These are phyloP conservation scores for Metschnikowia gelsemii DNA, from an alignment of 805 yeast species.

Conservation along the genomic window DNA sequence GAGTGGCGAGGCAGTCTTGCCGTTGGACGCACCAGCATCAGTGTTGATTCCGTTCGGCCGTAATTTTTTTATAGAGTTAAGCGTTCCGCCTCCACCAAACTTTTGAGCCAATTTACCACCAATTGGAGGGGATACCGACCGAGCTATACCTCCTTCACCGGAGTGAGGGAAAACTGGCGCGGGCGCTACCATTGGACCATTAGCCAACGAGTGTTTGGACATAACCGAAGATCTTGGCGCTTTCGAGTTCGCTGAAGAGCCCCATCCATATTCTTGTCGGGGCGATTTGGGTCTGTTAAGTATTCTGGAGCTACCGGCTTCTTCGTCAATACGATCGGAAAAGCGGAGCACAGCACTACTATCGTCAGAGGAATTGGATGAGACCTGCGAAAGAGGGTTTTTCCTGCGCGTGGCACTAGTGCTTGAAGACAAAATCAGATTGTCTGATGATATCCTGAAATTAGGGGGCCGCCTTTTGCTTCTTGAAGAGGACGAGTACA, in stretches of 20 bases:
- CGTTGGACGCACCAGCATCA: neutral
- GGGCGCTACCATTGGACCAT: constrained; percentile 11
- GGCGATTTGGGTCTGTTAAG: constrained; percentile 7
- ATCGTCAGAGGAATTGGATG: constrained; percentile 41
- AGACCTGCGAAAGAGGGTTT: constrained; percentile 33
- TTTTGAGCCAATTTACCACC: constrained; percentile 1
- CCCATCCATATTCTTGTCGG: constrained; percentile 5
- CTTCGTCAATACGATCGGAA: constrained; percentile 14
- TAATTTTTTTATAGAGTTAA: neutral
- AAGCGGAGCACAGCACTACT: constrained; percentile 20
- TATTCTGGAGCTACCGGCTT: constrained; percentile 1
- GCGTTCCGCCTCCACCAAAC: neutral
- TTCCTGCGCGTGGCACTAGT: constrained; percentile 29
- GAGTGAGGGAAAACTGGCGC: constrained; percentile 10
- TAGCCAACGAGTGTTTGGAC: neutral
- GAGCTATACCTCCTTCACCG: constrained; percentile 1
- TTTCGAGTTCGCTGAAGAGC: constrained; percentile 1
- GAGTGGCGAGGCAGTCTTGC: constrained; percentile 3
- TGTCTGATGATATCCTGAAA: constrained; percentile 35
- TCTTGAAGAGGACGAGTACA: constrained; percentile 14
- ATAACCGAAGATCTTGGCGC: neutral
- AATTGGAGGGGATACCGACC: constrained; percentile 14
- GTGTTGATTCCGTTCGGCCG: constrained; percentile 1
- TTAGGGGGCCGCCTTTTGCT: constrained; percentile 32
- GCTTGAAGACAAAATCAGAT: constrained; percentile 34